A percentile compares a stretch with the other conserved stretches of the same genome.
Evolutionary conservation across 2,329 filamentous ascomycete species (phyloP).

Genomic region (Aureobasidium lini): DNA sequence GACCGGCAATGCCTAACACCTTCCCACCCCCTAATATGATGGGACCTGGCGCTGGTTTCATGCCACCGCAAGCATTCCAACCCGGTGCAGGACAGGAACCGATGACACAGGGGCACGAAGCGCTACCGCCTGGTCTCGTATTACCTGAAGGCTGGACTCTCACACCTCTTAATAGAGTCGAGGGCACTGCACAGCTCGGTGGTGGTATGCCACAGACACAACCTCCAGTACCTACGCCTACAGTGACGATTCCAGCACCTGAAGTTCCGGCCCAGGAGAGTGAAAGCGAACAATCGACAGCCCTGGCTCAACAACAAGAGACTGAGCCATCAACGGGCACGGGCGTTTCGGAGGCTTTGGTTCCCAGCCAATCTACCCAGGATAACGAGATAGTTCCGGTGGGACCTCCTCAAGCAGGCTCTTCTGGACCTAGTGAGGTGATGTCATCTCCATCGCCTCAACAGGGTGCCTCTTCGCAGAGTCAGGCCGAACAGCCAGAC

Average conservation of each 20-base stretch:
- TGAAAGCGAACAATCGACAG: neutral
- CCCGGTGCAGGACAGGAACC: slow-evolving; percentile 24
- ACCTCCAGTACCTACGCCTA: neutral
- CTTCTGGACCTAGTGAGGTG: neutral
- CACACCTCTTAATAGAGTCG: slow-evolving; percentile 36
- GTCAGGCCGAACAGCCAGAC: neutral
- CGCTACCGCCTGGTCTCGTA: slow-evolving; percentile 43
- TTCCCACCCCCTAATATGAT: neutral
- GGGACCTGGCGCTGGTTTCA: slow-evolving; percentile 17
- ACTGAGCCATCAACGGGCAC: neutral
- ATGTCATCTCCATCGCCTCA: neutral
- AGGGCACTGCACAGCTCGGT: slow-evolving; percentile 5
- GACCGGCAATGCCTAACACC: neutral
- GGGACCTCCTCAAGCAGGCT: neutral
- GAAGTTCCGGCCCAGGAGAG: too few species aligned
- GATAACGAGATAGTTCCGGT: neutral
- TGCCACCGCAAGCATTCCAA: slow-evolving; percentile 25
- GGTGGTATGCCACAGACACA: neutral
- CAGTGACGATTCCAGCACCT: neutral
- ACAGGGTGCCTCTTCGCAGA: neutral
- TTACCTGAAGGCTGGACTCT: slow-evolving; percentile 48
- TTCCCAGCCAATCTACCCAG: neutral
- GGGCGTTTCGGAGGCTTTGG: neutral
- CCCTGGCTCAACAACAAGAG: neutral
- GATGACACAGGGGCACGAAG: slow-evolving; percentile 37